Base-by-base conservation (phyloP, 2,329 filamentous ascomycete species). In the Stagonosporopsis cucurbitacearum region DNA sequence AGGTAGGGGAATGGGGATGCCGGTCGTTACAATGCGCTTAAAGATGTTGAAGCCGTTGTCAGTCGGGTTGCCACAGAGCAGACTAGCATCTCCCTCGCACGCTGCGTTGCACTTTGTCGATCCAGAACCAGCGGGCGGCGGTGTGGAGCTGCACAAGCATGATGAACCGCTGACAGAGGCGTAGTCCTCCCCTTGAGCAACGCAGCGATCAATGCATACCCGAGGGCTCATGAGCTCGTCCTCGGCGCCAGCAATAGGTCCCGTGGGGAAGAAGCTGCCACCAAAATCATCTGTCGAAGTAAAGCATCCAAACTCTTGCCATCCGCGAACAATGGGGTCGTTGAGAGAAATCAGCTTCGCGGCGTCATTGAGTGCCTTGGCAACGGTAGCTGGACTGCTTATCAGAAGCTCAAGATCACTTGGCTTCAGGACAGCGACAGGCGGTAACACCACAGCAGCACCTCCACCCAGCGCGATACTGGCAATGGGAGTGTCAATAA, bases 231-330 rank as follows among this genome's bases (percentile, higher is more conserved):
- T 50, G 9, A 30, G 17, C 15, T 4, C 19, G 5, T 30, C 26
- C 9, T 19, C 15, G 6, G 13, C 15, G 15, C 33, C 17, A 2
- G 17, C 33, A 6, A 17, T n/a, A 2, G 6, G 33, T 5, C n/a
- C 37, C 4, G 17, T 12, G 6, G 46, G 30, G 6, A 50, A 37
- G n/a, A 8, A 20, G 3, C 37, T 37, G 17, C 19, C n/a, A 28
- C 41, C 41, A 5, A 41, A 28, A 7, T 50, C n/a, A 20, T 19
- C 3, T 12, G 37, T 33, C 6, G 26, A 30, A 4, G 37, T 42
- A n/a, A 50, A 50, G 22, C 47, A 50, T 15, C 47, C 47, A n/a
- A 25, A 50, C 4, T 33, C 26, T 32, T 50, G 37, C 47, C 47
- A 50, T 6, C 47, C 47, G n/a, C 26, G 26, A 4, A 50, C 37